Evolutionary conservation across 371 early-diverging fungal species (phyloP).

Genomic region (Lichtheimia ornata): DNA sequence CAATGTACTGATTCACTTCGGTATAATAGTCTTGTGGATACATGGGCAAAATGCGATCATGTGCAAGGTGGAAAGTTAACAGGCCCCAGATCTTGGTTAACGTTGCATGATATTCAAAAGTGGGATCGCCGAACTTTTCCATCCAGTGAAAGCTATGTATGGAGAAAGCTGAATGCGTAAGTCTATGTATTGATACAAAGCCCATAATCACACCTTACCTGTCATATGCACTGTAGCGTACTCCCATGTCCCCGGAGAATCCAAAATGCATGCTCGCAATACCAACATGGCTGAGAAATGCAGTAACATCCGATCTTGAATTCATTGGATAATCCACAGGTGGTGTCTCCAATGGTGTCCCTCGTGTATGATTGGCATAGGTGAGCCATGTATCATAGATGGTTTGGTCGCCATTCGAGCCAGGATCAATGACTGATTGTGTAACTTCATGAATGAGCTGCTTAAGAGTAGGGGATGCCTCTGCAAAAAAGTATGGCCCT

Average conservation of each 20-base stretch:
- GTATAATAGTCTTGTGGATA: conserved; percentile 37
- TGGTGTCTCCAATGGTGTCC: not conserved
- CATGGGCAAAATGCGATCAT: conserved; percentile 39
- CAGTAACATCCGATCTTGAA: conserved; percentile 54
- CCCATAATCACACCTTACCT: not conserved
- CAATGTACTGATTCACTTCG: conserved; percentile 17
- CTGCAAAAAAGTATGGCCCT: conserved; percentile 10
- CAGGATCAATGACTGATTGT: conserved; percentile 35
- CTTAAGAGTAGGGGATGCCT: conserved; percentile 42
- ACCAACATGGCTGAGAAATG: conserved; percentile 64
- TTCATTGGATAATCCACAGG: conserved; percentile 26
- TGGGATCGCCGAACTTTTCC: conserved; percentile 69
- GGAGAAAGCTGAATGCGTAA: too few species aligned
- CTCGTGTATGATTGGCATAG: conserved; percentile 10
- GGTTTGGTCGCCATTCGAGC: conserved; percentile 2
- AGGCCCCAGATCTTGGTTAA: conserved; percentile 42
- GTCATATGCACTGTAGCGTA: conserved; percentile 63
- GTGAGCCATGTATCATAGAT: conserved; percentile 20
- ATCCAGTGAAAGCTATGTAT: conserved; percentile 54
- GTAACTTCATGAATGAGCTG: conserved; percentile 46
- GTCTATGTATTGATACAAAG: not conserved
- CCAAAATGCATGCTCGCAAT: conserved; percentile 56
- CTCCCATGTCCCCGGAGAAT: conserved; percentile 49
- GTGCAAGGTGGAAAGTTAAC: conserved; percentile 37
- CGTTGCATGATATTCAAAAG: conserved; percentile 57